These are phyloP conservation scores for Paraphaeosphaeria minitans DNA, from an alignment of 2,329 filamentous ascomycete species.

Conservation along the genomic window DNA sequence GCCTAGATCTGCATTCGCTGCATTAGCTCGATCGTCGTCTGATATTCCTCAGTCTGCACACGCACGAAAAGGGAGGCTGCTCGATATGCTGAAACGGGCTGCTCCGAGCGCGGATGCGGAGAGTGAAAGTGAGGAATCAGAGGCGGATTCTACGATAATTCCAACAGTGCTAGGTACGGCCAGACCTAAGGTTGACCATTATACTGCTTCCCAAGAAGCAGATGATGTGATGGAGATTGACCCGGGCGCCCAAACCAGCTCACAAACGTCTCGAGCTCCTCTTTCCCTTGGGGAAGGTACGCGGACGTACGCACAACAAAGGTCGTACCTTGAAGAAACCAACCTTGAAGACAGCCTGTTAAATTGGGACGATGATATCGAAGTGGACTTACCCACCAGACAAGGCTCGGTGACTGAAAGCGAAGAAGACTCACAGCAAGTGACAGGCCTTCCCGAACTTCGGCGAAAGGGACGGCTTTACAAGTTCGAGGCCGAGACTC, in stretches of 20 bases:
- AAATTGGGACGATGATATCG: slow-evolving; percentile 34
- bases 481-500: slow-evolving; percentile 61
- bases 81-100: slow-evolving; percentile 38
- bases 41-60: slow-evolving; percentile 35
- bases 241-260: slow-evolving; percentile 21
- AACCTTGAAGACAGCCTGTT: slow-evolving; percentile 48
- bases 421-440: slow-evolving; percentile 46
- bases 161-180: slow-evolving; percentile 1
- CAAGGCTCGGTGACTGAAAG: slow-evolving; percentile 50
- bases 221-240: slow-evolving; percentile 30
- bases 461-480: slow-evolving; percentile 63
- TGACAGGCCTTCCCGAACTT: slow-evolving; percentile 66
- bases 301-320: slow-evolving; percentile 64
- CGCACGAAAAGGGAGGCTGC: slow-evolving; percentile 35
- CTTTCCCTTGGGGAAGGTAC: slow-evolving; percentile 35
- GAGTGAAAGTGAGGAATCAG: slow-evolving; percentile 31
- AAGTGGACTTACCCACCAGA: slow-evolving; percentile 20
- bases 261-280: slow-evolving; percentile 34
- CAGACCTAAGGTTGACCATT: not conserved
- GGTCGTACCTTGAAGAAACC: slow-evolving; percentile 64
- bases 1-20: slow-evolving; percentile 25
- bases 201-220: not conserved
- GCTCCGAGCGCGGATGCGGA: slow-evolving; percentile 30
- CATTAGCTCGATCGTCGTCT: slow-evolving; percentile 38
- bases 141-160: slow-evolving; percentile 14